Conservation (phyloP, 768 basidiomycete species). For the Royoungia palumana region DNA sequence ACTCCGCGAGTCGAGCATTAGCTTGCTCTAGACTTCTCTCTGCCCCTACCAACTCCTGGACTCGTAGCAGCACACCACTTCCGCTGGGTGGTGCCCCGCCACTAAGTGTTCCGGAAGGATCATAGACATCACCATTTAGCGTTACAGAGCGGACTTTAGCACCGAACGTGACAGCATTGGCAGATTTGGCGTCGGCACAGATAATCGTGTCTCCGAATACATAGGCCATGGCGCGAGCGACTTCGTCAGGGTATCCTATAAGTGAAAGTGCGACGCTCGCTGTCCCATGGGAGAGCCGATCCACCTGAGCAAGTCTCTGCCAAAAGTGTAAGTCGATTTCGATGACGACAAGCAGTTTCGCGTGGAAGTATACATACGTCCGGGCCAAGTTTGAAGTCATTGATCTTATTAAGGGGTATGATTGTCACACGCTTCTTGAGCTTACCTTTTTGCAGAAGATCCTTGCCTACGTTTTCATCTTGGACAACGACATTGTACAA, state of each 20-base stretch:
- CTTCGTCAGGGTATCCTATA: constrained; percentile 76
- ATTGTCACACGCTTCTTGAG: constrained; percentile 89
- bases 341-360: not conserved
- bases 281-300: constrained; percentile 71
- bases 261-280: constrained; percentile 87
- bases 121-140: constrained; percentile 92
- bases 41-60: constrained; percentile 74
- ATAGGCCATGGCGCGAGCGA: constrained; percentile 85
- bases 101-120: constrained; percentile 89
- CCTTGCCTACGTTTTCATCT: constrained; percentile 84
- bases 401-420: constrained; percentile 92
- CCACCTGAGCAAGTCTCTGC: constrained; percentile 76
- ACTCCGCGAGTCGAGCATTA: constrained; percentile 40
- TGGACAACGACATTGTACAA: constrained; percentile 94
- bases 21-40: constrained; percentile 58
- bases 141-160: constrained; percentile 78
- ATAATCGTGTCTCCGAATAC: constrained; percentile 93
- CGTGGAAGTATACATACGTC: constrained; percentile 38
- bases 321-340: not conserved
- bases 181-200: constrained; percentile 83
- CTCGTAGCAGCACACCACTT: constrained; percentile 71
- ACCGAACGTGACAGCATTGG: constrained; percentile 84
- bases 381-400: constrained; percentile 49
- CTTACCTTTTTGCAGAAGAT: constrained; percentile 70
- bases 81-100: constrained; percentile 85